A percentile compares a stretch with the other conserved stretches of the same genome.
phyloP scores from a whole-genome alignment of 1,284 basidiomycete genomes.

The Apiotrichum laibachii region DNA sequence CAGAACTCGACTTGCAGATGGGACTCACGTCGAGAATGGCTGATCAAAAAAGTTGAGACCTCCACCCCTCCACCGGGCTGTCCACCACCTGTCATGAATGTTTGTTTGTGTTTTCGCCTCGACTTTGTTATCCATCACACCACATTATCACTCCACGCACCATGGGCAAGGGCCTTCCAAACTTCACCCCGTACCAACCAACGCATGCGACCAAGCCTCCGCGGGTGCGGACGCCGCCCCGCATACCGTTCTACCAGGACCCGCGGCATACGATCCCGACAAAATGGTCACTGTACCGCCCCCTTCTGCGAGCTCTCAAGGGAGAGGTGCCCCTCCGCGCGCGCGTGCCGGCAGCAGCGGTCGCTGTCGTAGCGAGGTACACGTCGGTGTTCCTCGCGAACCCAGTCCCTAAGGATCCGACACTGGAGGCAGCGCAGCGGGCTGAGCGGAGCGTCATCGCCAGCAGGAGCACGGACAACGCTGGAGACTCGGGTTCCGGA shows the following conservation, averaged over 20 bases:
- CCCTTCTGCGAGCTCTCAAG: slow-evolving; percentile 56
- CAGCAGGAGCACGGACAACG: not conserved
- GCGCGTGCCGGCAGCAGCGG: not conserved
- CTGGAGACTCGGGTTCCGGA: not conserved
- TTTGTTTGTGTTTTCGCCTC: not conserved
- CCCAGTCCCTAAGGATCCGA: not conserved
- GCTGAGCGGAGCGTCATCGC: not conserved
- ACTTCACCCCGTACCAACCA: not conserved
- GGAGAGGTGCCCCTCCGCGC: not conserved
- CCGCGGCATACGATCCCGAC: slow-evolving; percentile 72
- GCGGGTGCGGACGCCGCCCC: not conserved
- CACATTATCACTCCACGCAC: not conserved
- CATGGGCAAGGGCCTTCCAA: not conserved
- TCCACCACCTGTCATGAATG: not conserved
- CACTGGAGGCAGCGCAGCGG: not conserved
- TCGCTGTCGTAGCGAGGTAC: not conserved
- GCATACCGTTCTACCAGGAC: slow-evolving; percentile 64
- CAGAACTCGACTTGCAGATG: too few species aligned
- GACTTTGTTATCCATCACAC: not conserved
- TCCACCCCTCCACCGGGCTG: not conserved
- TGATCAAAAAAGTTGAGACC: not conserved
- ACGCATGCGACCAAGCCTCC: not conserved
- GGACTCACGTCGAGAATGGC: too few species aligned
- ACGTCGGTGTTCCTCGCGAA: not conserved
- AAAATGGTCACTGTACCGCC: slow-evolving; percentile 68